Base-by-base conservation (phyloP, 2,329 filamentous ascomycete genomes). In the Fusarium sp. region DNA sequence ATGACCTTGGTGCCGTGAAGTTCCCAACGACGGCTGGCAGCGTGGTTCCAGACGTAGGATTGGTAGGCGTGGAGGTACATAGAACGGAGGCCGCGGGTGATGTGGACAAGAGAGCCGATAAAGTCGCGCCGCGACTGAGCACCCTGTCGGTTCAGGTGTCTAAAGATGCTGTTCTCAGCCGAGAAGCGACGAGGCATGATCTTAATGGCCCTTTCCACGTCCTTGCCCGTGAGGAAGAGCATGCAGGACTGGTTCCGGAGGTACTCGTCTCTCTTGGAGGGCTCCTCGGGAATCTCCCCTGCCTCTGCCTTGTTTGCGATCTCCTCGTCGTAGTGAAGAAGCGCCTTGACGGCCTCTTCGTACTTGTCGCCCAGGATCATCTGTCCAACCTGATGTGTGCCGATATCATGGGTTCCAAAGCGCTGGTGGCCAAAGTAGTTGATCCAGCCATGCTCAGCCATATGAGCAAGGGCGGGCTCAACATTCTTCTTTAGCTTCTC, bases 41-140 rank as follows among this genome's bases (percentile, higher is more conserved):
- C 94, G 75, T 91, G 90, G 84, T 99, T 99, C 96, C 96, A 99
- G 10, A 99, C 92, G 40, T 95, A 90, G 7, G 94, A 97, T 82
- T 99, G 97, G 83, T 98, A 98, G 6, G 97, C 96, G 82, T 99
- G 97, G 17, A 98, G 92, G 81, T 98, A 99, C 93, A 99, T 98
- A 68, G 95, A 90, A 50, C 95, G 90, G 77, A 98, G 87, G 58
- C 94, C 94, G 20, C 95, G 90, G 27, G 93, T 93, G 71, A 99
- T 95, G 63, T 89, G 88, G 79, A 93, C 89, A 61, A 99, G 84
- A 1, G 97, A 95, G 27, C 95, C 95, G 69, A 94, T 88, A 81
- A 90, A 97, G 83, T 99, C 96, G 50, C 88, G 88, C 43, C 84
- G 84, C 25, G 87, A 86, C 65, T 83, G 79, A 32, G 72, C 80